Evolutionary conservation across 106 monocot species (phyloP), one percentile per base, ranked within the genome.

Genomic region (Dioscorea zingiberensis): DNA sequence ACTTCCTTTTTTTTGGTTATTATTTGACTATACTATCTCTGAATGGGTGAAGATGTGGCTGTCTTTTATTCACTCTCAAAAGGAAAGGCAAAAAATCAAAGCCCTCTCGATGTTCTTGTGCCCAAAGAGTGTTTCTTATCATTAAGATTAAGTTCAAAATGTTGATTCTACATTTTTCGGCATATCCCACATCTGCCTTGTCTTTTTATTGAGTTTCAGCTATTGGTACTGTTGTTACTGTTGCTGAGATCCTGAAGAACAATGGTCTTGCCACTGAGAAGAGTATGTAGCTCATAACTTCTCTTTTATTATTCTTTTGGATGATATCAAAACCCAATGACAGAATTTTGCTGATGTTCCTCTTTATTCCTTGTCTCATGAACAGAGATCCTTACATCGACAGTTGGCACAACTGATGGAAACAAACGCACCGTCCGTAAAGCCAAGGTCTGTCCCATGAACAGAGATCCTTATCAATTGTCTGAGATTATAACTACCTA

Each of bases 161-260:
- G 13, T 8, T 8, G 46, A 19, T 12, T 56, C 2, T 21, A 5
- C 4, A 0, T 56, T 55, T 21, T 55, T 55, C 3, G 12, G 4
- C 23, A 21, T 9, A 1, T 3, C n/a, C n/a, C n/a, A 18, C 19
- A 4, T 16, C 51, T 18, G 51, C 51, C 15, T 66, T 15, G 9
- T 48, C 53, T 13, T 19, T 27, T 49, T 38, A 26, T 53, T 25
- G 38, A 11, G 21, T 38, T 18, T 26, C 73, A 80, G 80, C 74
- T 61, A 80, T 80, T 38, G 70, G 75, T 12, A 80, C 74, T 12
- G 75, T 76, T 30, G 81, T 80, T 18, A 69, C 61, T 13, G 66
- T 80, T 61, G 63, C 80, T 71, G 75, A 75, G 54, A 75, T 80
- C 47, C 60, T 80, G 67, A 81, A 81, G 58, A 71, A 75, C 47